phyloP scores from a whole-genome alignment of 2,329 filamentous ascomycete genomes.

The Ophiostoma pallidulum region DNA sequence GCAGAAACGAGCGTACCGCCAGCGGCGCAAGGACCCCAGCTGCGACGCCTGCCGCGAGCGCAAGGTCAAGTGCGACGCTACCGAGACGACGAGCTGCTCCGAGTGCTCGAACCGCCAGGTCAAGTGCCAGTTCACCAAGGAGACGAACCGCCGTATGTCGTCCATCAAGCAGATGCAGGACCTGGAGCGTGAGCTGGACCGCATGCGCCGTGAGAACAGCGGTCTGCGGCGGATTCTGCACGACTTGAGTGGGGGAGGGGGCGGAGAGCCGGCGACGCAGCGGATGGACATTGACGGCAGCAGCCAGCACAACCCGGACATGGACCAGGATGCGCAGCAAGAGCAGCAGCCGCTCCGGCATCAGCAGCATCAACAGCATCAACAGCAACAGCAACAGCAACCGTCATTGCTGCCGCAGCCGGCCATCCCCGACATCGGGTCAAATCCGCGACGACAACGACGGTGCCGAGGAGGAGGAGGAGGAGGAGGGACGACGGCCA shows the following conservation, averaged over 20 bases:
- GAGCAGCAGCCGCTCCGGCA: neutral
- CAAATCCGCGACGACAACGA: constrained; percentile 52
- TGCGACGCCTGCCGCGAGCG: constrained; percentile 92
- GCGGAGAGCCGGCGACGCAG: constrained; percentile 27
- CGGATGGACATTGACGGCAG: neutral
- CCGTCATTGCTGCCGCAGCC: constrained; percentile 18
- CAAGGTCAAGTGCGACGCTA: constrained; percentile 87
- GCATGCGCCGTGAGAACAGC: constrained; percentile 69
- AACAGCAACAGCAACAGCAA: neutral
- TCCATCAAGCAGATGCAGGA: constrained; percentile 99
- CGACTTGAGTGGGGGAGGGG: no score
- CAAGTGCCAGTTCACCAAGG: constrained; percentile 97
- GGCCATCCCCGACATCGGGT: constrained; percentile 53
- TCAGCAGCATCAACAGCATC: neutral
- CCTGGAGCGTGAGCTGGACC: constrained; percentile 80
- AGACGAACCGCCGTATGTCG: constrained; percentile 97
- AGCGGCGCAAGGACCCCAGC: constrained; percentile 90
- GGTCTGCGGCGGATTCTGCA: constrained; percentile 58
- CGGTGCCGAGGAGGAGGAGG: neutral
- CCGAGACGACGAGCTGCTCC: constrained; percentile 90
- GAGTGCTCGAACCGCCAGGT: constrained; percentile 95
- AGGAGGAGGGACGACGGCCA: neutral
- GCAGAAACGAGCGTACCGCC: constrained; percentile 89
- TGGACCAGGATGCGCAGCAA: neutral
- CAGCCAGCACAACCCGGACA: neutral